phyloP scores from a whole-genome alignment of 2,329 filamentous ascomycete genomes.

The Clonostachys solani region DNA sequence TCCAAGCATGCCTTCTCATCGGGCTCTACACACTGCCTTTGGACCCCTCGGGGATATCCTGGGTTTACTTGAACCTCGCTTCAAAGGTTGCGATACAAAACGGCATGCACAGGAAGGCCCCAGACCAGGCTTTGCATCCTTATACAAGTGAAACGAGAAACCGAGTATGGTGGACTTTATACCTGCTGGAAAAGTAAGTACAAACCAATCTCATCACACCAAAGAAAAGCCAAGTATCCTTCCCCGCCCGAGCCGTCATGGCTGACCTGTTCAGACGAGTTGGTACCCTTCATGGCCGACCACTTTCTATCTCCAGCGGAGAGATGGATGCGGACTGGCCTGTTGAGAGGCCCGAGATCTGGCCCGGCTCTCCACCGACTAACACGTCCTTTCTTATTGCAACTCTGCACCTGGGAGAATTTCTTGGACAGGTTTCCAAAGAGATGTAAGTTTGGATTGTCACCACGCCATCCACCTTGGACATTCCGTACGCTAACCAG shows the following conservation, averaged over 20 bases:
- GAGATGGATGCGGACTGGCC: constrained; percentile 52
- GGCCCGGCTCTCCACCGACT: constrained; percentile 28
- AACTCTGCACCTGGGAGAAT: constrained; percentile 28
- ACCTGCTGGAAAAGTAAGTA: constrained; percentile 48
- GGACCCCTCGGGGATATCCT: constrained; percentile 51
- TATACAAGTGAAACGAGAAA: constrained; percentile 47
- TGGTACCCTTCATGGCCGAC: constrained; percentile 50
- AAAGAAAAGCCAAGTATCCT: not conserved
- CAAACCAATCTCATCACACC: not conserved
- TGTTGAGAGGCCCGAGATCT: constrained; percentile 36
- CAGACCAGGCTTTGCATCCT: constrained; percentile 39
- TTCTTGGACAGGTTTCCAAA: constrained; percentile 28
- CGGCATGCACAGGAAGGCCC: constrained; percentile 51
- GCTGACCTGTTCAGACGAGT: constrained; percentile 33
- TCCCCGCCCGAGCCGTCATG: constrained; percentile 4
- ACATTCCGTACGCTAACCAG: not conserved
- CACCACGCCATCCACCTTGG: not conserved
- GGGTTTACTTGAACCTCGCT: constrained; percentile 51
- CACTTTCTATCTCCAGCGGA: constrained; percentile 44
- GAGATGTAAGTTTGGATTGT: constrained; percentile 22
- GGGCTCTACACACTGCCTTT: constrained; percentile 51
- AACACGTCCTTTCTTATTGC: constrained; percentile 43
- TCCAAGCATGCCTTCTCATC: constrained; percentile 52
- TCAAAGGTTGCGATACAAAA: constrained; percentile 56
- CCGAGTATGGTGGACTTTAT: constrained; percentile 53